Evolutionary conservation across 192 early-diverging fungal species (phyloP).

Genomic region (Neocallimastix lanati): DNA sequence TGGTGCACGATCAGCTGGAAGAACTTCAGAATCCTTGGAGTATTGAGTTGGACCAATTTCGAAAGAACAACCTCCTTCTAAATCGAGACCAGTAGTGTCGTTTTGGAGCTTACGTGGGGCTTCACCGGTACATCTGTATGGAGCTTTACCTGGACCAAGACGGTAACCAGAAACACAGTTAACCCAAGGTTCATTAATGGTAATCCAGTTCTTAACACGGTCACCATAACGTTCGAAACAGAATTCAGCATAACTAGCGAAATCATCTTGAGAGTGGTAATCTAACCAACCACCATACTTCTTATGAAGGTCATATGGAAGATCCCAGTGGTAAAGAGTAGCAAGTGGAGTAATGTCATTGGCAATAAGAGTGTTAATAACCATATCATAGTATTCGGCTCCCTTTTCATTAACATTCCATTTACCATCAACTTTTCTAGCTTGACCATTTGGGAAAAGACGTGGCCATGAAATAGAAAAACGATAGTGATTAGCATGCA

Average conservation of each 20-base stretch:
- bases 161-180: constrained; percentile 7
- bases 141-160: too few relatives aligned
- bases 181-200: constrained; percentile 17
- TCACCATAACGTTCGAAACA: constrained; percentile 13
- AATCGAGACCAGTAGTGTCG: too few relatives aligned
- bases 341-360: constrained; percentile 14
- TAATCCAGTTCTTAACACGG: constrained; percentile 26
- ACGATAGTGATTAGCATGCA: constrained; percentile 15
- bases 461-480: constrained; percentile 24
- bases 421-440: too few relatives aligned
- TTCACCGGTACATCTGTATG: too few relatives aligned
- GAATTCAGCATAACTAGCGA: constrained; percentile 13
- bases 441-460: too few relatives aligned
- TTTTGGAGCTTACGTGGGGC: too few relatives aligned
- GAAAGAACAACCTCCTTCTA: too few relatives aligned
- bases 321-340: constrained; percentile 21
- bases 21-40: constrained; percentile 6
- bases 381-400: too few relatives aligned
- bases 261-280: constrained; percentile 12
- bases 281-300: constrained; percentile 9
- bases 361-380: constrained; percentile 2
- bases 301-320: constrained; percentile 12
- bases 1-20: constrained; percentile 8
- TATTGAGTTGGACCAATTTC: constrained; percentile 2
- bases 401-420: too few relatives aligned